Evolutionary conservation across 2,329 filamentous ascomycete species (phyloP), one percentile per base, ranked within the genome.

Genomic region (Fusarium ramigenum): DNA sequence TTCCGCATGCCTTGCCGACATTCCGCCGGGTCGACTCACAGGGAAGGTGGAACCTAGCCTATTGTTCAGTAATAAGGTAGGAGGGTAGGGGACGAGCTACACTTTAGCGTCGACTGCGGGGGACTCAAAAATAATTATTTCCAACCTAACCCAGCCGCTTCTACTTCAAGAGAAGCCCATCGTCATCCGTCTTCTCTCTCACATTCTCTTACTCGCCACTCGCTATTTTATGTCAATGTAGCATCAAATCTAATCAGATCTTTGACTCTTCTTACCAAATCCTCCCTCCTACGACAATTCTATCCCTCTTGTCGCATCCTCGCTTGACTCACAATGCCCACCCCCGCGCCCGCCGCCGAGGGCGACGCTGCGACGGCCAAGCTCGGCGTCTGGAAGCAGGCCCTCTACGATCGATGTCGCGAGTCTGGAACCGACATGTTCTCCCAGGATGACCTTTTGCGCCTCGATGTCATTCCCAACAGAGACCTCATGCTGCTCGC

Each of bases 371-470:
- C 81, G 4, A 70, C 76, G 30, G 80, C 80, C 34, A 89, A 89
- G 81, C 78, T 88, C 63, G 78, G 81, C 43, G 82, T 88, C 63
- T 85, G 87, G 78, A 90, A 90, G 78, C 83, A 88, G 72, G 84
- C 85, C 19, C 85, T 91, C 44, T 91, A 90, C 81, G 85, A 89
- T 54, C 84, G 85, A 37, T 88, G 87, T 75, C 83, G 84, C 73
- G 85, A 88, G 69, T 84, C 85, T 23, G 84, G 85, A 68, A 82
- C 84, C 68, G 82, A 84, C 47, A 82, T 89, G 57, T 91, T 91
- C 80, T 86, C 85, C 18, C 90, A 92, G 78, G 84, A 87, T 40
- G 89, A 91, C 73, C 82, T 92, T 43, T 81, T 89, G 65, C 85
- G 85, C 32, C 84, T 91, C 64, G 85, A 86, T 65, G 84, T 91